Base-by-base conservation (phyloP, 176 grass and related monocot species). In the Carex parvula region DNA sequence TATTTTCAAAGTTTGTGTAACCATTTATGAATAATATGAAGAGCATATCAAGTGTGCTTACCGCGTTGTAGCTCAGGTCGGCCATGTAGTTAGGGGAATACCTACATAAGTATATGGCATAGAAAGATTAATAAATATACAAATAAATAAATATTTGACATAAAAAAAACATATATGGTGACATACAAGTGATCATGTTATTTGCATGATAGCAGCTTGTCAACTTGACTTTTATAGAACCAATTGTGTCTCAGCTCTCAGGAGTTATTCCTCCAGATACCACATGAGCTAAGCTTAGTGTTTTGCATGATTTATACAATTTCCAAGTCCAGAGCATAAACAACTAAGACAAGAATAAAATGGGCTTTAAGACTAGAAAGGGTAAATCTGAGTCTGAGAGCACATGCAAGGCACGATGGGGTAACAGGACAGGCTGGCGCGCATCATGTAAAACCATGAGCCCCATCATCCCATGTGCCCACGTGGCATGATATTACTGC, bases 21-120 rank as follows among this genome's bases (percentile, higher is more conserved):
- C 6, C 8, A 53, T 75, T 75, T 74, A 5, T 48, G 33, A 35
- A 17, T 68, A 35, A 37, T 15, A 66, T 66, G 8, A 33, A 15
- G 6, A 64, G 50, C 24, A 52, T 48, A 15, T 26, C 0, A 57
- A 52, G 5, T 32, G 15, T 24, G 41, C 13, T 91, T 93, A 99
- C 93, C 85, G 93, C 83, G 72, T 91, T 95, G 88, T 92, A 99
- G 88, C 88, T 80, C 86, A 95, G 4, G 77, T 99, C 96, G 0
- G 91, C 52, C 83, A 99, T 85, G 90, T 95, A 99, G 73, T 88
- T 91, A 0, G 96, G 96, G 10, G 91, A 88, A 82, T 94, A 99
- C 86, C 96, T 96, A 86, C 41, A 84, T 24, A 81, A 48, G 60
- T 0, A 59, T 58, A 14, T 24, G 42, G 6, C 17, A 85, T 6